These are phyloP conservation scores for Backusella macrospora DNA, from an alignment of 192 early-diverging fungal genomes.

Conservation along the genomic window DNA sequence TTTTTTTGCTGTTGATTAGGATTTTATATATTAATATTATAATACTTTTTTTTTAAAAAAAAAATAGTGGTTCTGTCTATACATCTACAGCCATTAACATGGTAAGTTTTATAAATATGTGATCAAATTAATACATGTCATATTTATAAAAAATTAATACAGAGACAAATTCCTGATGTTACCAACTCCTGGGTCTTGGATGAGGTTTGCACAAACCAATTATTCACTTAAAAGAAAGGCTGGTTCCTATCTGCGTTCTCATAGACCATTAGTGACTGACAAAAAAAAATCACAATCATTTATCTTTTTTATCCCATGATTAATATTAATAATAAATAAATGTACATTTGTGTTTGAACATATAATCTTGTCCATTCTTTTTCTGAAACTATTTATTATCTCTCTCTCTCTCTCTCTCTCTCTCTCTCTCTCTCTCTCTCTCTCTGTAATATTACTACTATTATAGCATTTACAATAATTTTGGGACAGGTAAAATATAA, in stretches of 20 bases:
- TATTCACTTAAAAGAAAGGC: conserved; percentile 1
- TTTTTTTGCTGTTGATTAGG: no score
- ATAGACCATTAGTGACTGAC: neutral
- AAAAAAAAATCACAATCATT: no score
- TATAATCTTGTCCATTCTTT: no score
- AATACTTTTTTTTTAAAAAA: neutral
- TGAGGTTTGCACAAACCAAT: neutral
- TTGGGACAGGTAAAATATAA: no score
- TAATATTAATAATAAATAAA: no score
- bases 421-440: no score
- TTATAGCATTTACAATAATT: no score
- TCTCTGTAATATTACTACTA: no score
- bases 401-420: no score
- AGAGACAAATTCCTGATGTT: conserved; percentile 10
- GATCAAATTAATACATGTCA: neutral
- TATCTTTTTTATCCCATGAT: no score
- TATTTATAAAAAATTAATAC: neutral
- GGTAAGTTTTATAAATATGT: neutral
- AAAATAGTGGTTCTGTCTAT: neutral
- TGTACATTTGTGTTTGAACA: neutral
- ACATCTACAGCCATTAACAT: neutral
- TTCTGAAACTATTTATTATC: no score
- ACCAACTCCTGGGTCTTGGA: neutral
- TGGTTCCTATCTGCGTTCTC: neutral
- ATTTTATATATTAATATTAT: neutral